Evolutionary conservation across 257 asterid species (phyloP), one percentile per base, ranked within the genome.

Genomic region (Solanum appendiculatum): DNA sequence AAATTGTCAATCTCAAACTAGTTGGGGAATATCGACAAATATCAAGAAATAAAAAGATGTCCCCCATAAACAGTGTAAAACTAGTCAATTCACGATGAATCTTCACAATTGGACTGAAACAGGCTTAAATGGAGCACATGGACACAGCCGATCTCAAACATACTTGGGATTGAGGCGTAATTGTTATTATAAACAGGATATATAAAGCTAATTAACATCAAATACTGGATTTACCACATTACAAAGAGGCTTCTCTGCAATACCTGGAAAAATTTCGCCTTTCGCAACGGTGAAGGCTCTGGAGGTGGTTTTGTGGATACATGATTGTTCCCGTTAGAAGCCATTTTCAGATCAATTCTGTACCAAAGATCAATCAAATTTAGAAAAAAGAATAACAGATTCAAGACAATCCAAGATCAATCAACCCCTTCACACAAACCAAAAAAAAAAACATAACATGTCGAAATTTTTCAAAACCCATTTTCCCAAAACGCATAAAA

Each of bases 211-310:
- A 80, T 54, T 5, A 29, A 46, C 68, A 80, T 29, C 11, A 68
- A 80, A 48, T 18, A 31, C 66, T 29, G 40, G 40, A 46, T 46
- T 60, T 25, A 77, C 60, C 63, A 42, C 14, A 73, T 73, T 73
- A 73, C 48, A 73, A 6, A 3, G 82, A 37, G 31, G 82, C 31
- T 74, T 37, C 20, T 73, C 6, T 73, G 25, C 0, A 73, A 64
- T 92, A 94, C 97, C 95, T 94, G 86, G 63, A 94, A 94, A 87
- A 94, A 94, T 87, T 91, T 94, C 2, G 98, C 96, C 88, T 90
- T 94, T 73, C 98, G 89, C 91, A 94, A 87, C 0, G 98, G 98
- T 10, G 98, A 94, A 88, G 98, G 98, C 87, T 94, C 98, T 14
- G 98, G 98, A 66, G 98, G 98, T 64, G 94, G 89, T 90, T 93